These are phyloP conservation scores for Thelonectria discophora DNA, from an alignment of 2,329 filamentous ascomycete species.

Conservation along the genomic window DNA sequence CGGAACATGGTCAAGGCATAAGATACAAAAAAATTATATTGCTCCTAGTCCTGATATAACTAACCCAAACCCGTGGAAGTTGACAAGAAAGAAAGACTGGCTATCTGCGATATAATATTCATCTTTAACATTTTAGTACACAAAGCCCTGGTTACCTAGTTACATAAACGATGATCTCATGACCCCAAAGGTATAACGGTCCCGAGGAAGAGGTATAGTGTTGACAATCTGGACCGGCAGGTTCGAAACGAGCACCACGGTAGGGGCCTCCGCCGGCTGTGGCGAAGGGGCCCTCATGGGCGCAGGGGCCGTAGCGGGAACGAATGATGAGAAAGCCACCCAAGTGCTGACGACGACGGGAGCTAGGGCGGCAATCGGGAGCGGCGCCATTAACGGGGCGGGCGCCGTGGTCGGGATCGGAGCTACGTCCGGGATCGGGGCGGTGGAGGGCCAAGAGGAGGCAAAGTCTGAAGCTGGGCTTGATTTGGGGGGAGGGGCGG, in stretches of 20 bases:
- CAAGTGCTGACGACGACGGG: slow-evolving; percentile 27
- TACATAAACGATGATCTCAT: not conserved
- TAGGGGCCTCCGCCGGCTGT: slow-evolving; percentile 18
- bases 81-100: not conserved
- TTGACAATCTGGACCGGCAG: slow-evolving; percentile 6
- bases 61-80: not conserved
- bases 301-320: slow-evolving; percentile 7
- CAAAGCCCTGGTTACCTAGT: not conserved
- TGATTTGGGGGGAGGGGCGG: slow-evolving; percentile 10
- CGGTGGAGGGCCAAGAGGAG: slow-evolving; percentile 3
- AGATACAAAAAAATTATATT: too few species aligned
- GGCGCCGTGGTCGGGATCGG: slow-evolving; percentile 15
- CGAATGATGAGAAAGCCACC: slow-evolving; percentile 3
- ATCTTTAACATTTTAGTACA: not conserved
- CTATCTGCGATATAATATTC: not conserved
- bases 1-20: too few species aligned
- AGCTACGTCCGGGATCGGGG: slow-evolving; percentile 16
- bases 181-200: not conserved
- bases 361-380: slow-evolving; percentile 22
- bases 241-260: slow-evolving; percentile 15
- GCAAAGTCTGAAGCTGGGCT: slow-evolving; percentile 12
- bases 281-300: slow-evolving; percentile 20
- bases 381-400: slow-evolving; percentile 13
- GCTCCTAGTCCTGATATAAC: not conserved
- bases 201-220: slow-evolving; percentile 12